Base-by-base conservation (phyloP, 306 rosid genomes). In the Cucumis cinereus region DNA sequence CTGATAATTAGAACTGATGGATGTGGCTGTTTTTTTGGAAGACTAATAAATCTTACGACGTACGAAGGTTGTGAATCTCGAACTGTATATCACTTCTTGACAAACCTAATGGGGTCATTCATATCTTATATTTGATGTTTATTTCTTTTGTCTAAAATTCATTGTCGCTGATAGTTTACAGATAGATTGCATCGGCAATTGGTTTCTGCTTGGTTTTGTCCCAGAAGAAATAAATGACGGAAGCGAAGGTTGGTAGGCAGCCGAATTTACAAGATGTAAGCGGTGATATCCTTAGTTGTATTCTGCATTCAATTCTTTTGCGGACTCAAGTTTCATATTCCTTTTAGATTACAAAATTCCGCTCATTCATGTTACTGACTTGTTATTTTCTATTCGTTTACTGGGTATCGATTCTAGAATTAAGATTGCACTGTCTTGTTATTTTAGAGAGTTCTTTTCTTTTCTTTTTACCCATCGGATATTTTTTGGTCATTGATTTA, bases 251-350 rank as follows among this genome's bases (percentile, higher is more conserved):
- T 40, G 54, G 52, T 36, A 12, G 35, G 53, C 77, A 74, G 62
- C 50, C 33, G 26, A 53, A 56, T 55, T 57, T 74, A 43, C 77
- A 53, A 74, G 66, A 55, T 74, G 77, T 74, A 74, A 74, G 77
- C 22, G 8, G 30, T 36, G 52, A 55, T 55, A 55, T 55, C 52
- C 77, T 74, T 55, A 54, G 30, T 55, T 56, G 20, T 74, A 35
- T 74, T 3, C 2, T 30, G 17, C 45, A 10, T 69, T 69, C 14
- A 40, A 38, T 67, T 67, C 53, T 41, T 67, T 13, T 72, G 24
- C 17, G 49, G 49, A 73, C 45, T 72, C 49, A 54, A 33, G 8
- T 38, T 74, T 74, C 50, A 74, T 35, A 20, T n/a, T 56, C 66
- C 49, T 52, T 35, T 33, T n/a, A 36, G 52, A 55, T 36, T n/a